These are phyloP conservation scores for Volutella citrinella DNA, from an alignment of 2,329 filamentous ascomycete species.

Conservation along the genomic window DNA sequence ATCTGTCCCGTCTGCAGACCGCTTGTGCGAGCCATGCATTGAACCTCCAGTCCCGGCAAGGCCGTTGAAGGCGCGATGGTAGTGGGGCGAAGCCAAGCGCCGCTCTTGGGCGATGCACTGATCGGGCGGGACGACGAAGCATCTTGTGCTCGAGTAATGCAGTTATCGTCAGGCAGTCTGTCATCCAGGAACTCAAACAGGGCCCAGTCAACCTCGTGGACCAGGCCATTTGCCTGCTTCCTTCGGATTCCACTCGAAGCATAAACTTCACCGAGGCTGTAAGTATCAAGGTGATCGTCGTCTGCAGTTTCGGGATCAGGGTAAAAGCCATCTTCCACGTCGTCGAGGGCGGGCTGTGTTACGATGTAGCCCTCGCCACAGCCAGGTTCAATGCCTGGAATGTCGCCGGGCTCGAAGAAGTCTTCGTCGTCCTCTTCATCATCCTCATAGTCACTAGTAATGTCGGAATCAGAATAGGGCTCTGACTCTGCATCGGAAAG, in stretches of 20 bases:
- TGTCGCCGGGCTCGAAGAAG: slow-evolving; percentile 67
- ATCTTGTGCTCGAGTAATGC: slow-evolving; percentile 48
- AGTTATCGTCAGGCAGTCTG: slow-evolving; percentile 69
- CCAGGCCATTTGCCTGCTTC: slow-evolving; percentile 65
- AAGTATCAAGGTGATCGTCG: slow-evolving; percentile 79
- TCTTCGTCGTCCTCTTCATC: slow-evolving; percentile 51
- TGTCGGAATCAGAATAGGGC: slow-evolving; percentile 45
- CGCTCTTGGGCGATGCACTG: too few relatives aligned
- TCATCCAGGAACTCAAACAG: slow-evolving; percentile 75
- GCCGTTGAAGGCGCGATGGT: slow-evolving; percentile 56
- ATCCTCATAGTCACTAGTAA: slow-evolving; percentile 52
- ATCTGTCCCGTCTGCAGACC: slow-evolving; percentile 79
- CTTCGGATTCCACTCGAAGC: slow-evolving; percentile 87
- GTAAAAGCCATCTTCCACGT: slow-evolving; percentile 80
- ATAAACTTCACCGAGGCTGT: slow-evolving; percentile 77
- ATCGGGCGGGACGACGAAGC: too few relatives aligned
- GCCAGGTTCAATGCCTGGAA: slow-evolving; percentile 71
- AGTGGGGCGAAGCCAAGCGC: slow-evolving; percentile 50
- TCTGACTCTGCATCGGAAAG: slow-evolving; percentile 63
- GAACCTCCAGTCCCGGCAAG: slow-evolving; percentile 74
- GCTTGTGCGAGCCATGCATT: slow-evolving; percentile 84
- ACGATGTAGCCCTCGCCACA: slow-evolving; percentile 76
- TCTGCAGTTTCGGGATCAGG: slow-evolving; percentile 68
- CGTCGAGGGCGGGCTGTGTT: slow-evolving; percentile 88
- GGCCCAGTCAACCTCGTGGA: slow-evolving; percentile 96